Evolutionary conservation across 176 grass and related monocot genomes (phyloP), one percentile per base, ranked within the genome.

Genomic region (Leersia perrieri): DNA sequence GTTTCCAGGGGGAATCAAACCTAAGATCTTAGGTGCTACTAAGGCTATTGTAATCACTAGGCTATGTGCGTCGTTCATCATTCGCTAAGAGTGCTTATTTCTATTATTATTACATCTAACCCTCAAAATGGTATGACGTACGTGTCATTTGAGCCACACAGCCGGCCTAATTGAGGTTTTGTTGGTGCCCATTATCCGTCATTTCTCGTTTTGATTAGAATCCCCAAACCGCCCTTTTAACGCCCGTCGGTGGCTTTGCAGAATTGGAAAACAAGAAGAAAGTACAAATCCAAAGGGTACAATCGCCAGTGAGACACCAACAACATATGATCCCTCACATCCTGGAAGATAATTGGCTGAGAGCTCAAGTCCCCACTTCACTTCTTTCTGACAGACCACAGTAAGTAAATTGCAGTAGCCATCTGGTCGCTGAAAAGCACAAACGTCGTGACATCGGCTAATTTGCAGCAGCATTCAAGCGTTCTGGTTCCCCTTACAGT

Each of bases 241-340:
- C 67, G n/a, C n/a, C n/a, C 72, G 67, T 64, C 66, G 57, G 75
- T 64, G 75, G 83, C 65, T 11, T 44, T 11, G 33, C 35, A 60
- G 14, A 71, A 9, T 36, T 51, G 14, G 53, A 5, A 71, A 72
- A 30, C n/a, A 26, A 29, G 45, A 77, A 23, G 28, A 23, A 14
- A 69, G 14, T 13, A 8, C 39, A 9, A 18, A 16, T 11, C 25
- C n/a, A 65, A 34, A 47, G 15, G 14, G 66, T 62, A 18, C 29
- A 65, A 35, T 34, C 47, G 3, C 14, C 20, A 2, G 61, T 11
- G 47, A 29, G 15, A 29, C 1, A 23, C 5, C 22, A 61, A 8
- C 14, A 61, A 8, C 14, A 5, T 49, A 77, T 29, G 82, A 36
- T 31, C 35, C 60, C 38, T 84, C 53, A 29, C 53, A 68, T 78